Percentiles rank a stretch among this genome's conserved stretches.
These are phyloP conservation scores for Colletotrichum sp. DNA, from an alignment of 2,329 filamentous ascomycete species.

Conservation along the genomic window DNA sequence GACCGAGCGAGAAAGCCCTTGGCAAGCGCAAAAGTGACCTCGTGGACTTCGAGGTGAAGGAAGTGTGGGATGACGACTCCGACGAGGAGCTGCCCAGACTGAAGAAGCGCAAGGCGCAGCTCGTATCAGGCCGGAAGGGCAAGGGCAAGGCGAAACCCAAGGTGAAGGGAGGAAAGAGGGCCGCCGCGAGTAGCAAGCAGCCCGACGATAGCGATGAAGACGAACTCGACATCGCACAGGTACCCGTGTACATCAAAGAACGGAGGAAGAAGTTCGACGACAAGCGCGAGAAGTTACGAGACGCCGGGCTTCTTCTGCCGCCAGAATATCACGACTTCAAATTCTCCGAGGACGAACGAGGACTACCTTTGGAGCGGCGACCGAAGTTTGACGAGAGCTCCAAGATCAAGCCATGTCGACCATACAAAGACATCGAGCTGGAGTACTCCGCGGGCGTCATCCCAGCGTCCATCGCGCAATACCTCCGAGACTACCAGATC, in stretches of 20 bases:
- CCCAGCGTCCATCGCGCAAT: slow-evolving; percentile 88
- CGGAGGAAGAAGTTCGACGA: slow-evolving; percentile 75
- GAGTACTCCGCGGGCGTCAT: slow-evolving; percentile 80
- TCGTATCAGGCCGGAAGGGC: slow-evolving; percentile 35
- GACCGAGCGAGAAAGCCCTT: slow-evolving; percentile 1
- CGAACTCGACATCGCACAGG: slow-evolving; percentile 55
- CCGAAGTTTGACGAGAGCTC: slow-evolving; percentile 67
- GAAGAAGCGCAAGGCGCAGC: slow-evolving; percentile 61
- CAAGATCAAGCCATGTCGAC: slow-evolving; percentile 67
- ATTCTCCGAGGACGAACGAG: slow-evolving; percentile 70
- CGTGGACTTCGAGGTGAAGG: slow-evolving; percentile 44
- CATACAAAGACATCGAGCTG: slow-evolving; percentile 78
- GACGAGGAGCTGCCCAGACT: slow-evolving; percentile 67
- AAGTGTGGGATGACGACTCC: slow-evolving; percentile 65
- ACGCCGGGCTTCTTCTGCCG: slow-evolving; percentile 76
- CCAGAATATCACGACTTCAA: slow-evolving; percentile 78
- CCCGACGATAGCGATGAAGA: slow-evolving; percentile 40
- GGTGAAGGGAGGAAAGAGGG: slow-evolving; percentile 42
- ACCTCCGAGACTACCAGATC: slow-evolving; percentile 90
- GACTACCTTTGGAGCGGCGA: slow-evolving; percentile 61
- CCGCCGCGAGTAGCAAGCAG: slow-evolving; percentile 21
- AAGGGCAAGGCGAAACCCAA: slow-evolving; percentile 41
- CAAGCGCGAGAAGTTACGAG: slow-evolving; percentile 61
- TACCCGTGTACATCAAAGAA: slow-evolving; percentile 76
- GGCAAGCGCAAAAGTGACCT: slow-evolving; percentile 43